Evolutionary conservation across 2,329 filamentous ascomycete species (phyloP).

Genomic region (Ophiostoma triangulosporum): DNA sequence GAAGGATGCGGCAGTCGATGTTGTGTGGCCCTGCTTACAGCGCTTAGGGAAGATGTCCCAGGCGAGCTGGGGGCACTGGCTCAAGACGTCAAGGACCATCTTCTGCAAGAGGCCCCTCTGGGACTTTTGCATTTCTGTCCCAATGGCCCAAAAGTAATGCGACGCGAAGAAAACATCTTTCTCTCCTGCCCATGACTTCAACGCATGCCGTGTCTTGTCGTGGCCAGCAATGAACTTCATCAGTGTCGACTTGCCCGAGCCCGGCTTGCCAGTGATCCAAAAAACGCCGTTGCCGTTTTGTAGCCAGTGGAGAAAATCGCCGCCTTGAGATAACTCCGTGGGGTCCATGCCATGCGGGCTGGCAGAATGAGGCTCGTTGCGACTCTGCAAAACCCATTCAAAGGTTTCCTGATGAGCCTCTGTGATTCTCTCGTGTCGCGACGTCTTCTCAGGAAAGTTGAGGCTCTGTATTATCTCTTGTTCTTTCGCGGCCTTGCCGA

Average conservation of each 20-base stretch:
- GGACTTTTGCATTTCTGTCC: constrained; percentile 4
- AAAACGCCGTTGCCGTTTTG: constrained; percentile 2
- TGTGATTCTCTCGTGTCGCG: constrained; percentile 1
- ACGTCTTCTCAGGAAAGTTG: background rate
- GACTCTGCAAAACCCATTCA: constrained; percentile 1
- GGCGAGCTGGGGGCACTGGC: constrained; percentile 1
- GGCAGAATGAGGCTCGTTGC: no score
- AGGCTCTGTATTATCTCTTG: background rate
- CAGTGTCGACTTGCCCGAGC: constrained; percentile 7
- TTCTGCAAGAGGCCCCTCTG: constrained; percentile 3
- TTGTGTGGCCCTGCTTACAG: background rate
- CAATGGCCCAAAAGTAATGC: constrained; percentile 6
- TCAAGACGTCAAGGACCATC: constrained; percentile 3
- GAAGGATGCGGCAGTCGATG: background rate
- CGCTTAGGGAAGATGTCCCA: background rate
- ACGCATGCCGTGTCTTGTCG: background rate
- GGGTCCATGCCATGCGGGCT: no score
- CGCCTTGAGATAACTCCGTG: background rate
- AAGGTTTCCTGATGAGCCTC: constrained; percentile 3
- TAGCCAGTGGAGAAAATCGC: constrained; percentile 1
- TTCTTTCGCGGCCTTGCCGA: background rate
- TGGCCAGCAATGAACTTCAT: constrained; percentile 9
- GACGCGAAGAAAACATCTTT: background rate
- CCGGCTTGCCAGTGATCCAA: constrained; percentile 8
- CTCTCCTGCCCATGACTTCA: background rate